Evolutionary conservation across 371 early-diverging fungal genomes (phyloP), one percentile per base, ranked within the genome.

Genomic region (Rhizopus microsporus): DNA sequence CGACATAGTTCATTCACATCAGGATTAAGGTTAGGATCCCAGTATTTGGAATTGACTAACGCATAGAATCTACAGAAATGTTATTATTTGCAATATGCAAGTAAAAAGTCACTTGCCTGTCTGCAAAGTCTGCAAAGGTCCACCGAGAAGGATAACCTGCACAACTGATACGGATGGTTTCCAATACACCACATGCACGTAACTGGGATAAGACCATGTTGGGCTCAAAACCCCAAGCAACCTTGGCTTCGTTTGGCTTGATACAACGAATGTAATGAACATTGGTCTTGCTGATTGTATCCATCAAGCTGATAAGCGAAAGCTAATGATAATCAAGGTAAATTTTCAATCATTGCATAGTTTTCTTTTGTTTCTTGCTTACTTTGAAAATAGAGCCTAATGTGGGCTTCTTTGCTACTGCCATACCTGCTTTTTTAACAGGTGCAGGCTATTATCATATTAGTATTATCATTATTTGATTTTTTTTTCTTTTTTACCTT

Each of bases 161-260:
- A 69, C 98, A 93, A 71, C 93, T 92, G 71, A 99, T 99, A 40
- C 97, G 89, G 67, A 99, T 99, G 0, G 99, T 99, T 77, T 99
- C 99, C 30, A 99, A 71, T 13, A 99, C 99, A 86, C 99, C 99
- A 80, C 99, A 99, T 38, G 99, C 99, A 54, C 96, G 88, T 49
- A 99, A 72, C 78, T 99, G 99, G 32, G 91, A 76, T 5, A 99
- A 78, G 10, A 99, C 97, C 88, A 95, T 90, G 40, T 85, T 86
- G 29, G 94, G 87, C 52, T 99, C 96, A 65, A 99, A 95, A 15
- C 63, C 78, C 88, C 93, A 93, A 15, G 96, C 85, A 3, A 80
- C 82, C 74, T 98, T 98, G 55, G 86, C 89, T 69, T 91, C 93
- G 77, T 98, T 98, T 12, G 98, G 97, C 70, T 98, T 98, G 75